These are phyloP conservation scores for Ananas comosus DNA, from an alignment of 176 grass and related monocot genomes.

Conservation along the genomic window DNA sequence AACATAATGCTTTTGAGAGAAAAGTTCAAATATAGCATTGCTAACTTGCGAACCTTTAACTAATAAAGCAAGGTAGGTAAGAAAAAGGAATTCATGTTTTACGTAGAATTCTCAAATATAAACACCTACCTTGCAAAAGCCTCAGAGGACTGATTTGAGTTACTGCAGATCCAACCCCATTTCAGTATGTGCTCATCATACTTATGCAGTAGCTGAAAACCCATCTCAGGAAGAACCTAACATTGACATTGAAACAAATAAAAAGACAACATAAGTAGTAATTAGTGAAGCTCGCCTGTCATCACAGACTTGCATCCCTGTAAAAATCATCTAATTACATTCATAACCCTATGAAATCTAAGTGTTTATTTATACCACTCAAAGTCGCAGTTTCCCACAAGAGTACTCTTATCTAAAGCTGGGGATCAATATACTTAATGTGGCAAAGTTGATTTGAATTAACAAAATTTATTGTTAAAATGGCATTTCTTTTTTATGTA, in stretches of 20 bases:
- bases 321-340: no score
- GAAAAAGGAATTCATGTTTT: not conserved
- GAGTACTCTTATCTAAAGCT: no score
- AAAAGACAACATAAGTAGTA: not conserved
- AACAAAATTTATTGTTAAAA: no score
- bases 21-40: not conserved
- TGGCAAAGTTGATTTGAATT: no score
- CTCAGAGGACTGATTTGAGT: constrained; percentile 36
- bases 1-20: no score
- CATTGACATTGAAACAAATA: constrained; percentile 1
- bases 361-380: no score
- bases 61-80: not conserved
- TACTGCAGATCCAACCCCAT: constrained; percentile 84
- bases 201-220: constrained; percentile 82
- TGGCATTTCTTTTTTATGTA: no score
- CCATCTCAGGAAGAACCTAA: constrained; percentile 82
- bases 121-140: constrained; percentile 60
- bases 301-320: no score
- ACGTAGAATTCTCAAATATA: not conserved
- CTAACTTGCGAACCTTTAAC: not conserved
- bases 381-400: no score
- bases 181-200: constrained; percentile 68
- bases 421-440: no score
- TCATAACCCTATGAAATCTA: no score
- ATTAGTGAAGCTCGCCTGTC: not conserved